These are phyloP conservation scores for Fusarium chaquense DNA, from an alignment of 2,329 filamentous ascomycete species.

Conservation along the genomic window DNA sequence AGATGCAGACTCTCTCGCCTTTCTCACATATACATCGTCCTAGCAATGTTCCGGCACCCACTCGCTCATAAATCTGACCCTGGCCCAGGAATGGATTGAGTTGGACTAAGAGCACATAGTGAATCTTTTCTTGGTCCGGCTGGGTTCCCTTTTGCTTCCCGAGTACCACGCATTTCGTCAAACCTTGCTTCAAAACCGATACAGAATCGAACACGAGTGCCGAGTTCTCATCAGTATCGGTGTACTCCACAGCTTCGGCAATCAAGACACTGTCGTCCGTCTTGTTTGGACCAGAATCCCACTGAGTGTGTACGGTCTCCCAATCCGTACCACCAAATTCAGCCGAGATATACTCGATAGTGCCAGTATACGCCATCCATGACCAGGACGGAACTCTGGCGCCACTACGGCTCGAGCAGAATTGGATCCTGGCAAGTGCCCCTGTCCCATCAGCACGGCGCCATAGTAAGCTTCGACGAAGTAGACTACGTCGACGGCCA, in stretches of 20 bases:
- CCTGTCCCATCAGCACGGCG: not conserved
- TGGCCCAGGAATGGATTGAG: not conserved
- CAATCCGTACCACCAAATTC: constrained; percentile 10
- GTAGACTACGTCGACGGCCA: not conserved
- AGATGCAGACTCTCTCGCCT: not conserved
- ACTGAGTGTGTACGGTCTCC: not conserved
- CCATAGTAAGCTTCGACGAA: constrained; percentile 16
- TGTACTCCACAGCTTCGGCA: not conserved
- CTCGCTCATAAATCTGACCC: not conserved
- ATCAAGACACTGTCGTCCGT: not conserved
- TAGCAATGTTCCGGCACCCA: not conserved
- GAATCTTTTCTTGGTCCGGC: not conserved
- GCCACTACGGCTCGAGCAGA: not conserved
- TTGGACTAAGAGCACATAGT: constrained; percentile 7
- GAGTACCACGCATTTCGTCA: not conserved
- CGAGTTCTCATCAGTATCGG: not conserved
- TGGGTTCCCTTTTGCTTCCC: not conserved
- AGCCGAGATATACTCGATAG: constrained; percentile 6
- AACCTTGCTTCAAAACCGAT: not conserved
- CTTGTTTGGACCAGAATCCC: not conserved
- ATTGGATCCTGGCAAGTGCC: not conserved
- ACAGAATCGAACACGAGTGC: not conserved
- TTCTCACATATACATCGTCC: not conserved
- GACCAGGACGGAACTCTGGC: constrained; percentile 15
- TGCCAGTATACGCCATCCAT: constrained; percentile 19